These are phyloP conservation scores for Dictyostelium firmibasis DNA, from an alignment of 78 protist genomes.

Conservation along the genomic window DNA sequence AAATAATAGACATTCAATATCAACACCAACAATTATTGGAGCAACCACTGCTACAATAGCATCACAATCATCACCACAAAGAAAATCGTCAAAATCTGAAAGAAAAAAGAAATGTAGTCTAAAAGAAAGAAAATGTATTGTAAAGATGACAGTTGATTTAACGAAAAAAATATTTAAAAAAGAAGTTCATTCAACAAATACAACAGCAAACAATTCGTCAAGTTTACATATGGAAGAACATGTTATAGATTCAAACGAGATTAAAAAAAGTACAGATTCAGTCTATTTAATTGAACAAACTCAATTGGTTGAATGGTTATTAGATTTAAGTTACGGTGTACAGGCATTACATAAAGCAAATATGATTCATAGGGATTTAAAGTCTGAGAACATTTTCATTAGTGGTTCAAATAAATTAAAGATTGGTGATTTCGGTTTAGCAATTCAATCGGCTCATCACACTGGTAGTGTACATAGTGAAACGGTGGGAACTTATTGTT, in stretches of 20 bases:
- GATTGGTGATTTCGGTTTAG: slow-evolving; percentile 74
- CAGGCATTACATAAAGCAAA: slow-evolving; percentile 44
- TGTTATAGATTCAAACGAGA: slow-evolving; percentile 2
- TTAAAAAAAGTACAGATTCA: neutral
- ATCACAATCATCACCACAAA: neutral
- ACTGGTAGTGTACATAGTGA: neutral
- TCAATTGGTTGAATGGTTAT: slow-evolving; percentile 36
- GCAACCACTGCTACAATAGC: neutral
- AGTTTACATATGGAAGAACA: neutral
- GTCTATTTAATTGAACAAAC: slow-evolving; percentile 18
- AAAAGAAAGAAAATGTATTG: slow-evolving; percentile 13
- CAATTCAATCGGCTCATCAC: neutral
- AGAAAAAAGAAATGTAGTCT: neutral
- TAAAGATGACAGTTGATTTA: slow-evolving; percentile 10
- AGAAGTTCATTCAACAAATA: neutral
- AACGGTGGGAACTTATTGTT: slow-evolving; percentile 27
- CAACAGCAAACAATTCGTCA: neutral
- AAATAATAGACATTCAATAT: neutral
- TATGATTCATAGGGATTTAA: slow-evolving; percentile 52
- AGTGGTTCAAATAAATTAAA: slow-evolving; percentile 1
- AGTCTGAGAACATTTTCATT: slow-evolving; percentile 52
- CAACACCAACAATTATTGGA: neutral
- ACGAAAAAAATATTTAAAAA: slow-evolving; percentile 5
- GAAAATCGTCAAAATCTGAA: neutral
- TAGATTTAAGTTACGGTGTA: slow-evolving; percentile 20